Conservation (phyloP, 805 yeast genomes). For the Ogataea paradorogensis region DNA sequence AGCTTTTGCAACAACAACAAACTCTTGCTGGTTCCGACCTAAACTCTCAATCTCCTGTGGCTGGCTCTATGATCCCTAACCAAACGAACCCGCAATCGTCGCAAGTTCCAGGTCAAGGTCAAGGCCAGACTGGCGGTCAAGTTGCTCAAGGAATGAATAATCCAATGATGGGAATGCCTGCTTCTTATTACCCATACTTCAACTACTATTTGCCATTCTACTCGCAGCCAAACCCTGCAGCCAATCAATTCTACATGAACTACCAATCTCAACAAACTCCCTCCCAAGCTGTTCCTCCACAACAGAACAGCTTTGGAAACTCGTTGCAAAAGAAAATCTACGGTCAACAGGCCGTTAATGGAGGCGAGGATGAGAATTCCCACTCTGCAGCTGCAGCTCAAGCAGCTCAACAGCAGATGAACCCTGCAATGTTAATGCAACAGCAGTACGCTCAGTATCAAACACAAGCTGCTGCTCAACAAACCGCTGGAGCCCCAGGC, state of each 20-base stretch:
- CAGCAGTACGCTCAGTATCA: slow-evolving; percentile 27
- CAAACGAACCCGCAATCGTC: slow-evolving; percentile 15
- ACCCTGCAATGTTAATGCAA: slow-evolving; percentile 25
- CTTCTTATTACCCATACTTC: slow-evolving; percentile 32
- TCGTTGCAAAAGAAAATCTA: slow-evolving; percentile 28
- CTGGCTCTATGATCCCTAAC: slow-evolving; percentile 19
- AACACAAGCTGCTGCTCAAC: slow-evolving; percentile 14
- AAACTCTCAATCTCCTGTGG: slow-evolving; percentile 22
- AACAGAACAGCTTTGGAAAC: slow-evolving; percentile 22
- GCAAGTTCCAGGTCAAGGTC: slow-evolving; percentile 17
- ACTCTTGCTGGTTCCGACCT: slow-evolving; percentile 16
- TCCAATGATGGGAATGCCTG: slow-evolving; percentile 33
- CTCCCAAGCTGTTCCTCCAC: slow-evolving; percentile 21
- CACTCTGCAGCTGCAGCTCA: slow-evolving; percentile 15
- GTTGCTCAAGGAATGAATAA: slow-evolving; percentile 25
- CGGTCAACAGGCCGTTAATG: slow-evolving; percentile 26
- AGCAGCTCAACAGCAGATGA: slow-evolving; percentile 20
- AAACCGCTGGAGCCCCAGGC: slow-evolving; percentile 15
- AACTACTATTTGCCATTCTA: slow-evolving; percentile 32
- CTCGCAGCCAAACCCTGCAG: slow-evolving; percentile 29
- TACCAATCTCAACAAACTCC: slow-evolving; percentile 27
- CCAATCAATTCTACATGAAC: slow-evolving; percentile 29
- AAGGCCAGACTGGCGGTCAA: slow-evolving; percentile 16
- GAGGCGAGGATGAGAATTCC: slow-evolving; percentile 15
- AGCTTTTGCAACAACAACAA: slow-evolving; percentile 19